Base-by-base conservation (phyloP, 768 basidiomycete genomes). In the Suillus brevipes region DNA sequence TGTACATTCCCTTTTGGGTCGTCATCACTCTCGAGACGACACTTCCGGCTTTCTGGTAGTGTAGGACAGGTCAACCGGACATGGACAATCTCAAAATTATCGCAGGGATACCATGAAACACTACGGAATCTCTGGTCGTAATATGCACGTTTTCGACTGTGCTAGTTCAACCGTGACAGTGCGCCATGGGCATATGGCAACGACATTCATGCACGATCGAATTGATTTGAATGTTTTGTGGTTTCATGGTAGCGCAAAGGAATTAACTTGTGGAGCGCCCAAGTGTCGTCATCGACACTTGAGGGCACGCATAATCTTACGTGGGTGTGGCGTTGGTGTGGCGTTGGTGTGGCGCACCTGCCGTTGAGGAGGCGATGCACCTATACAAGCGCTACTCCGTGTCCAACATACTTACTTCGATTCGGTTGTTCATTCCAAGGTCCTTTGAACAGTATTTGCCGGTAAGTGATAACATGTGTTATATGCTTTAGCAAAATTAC, bases 111-210 rank as follows among this genome's bases (percentile, higher is more conserved):
- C 38, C 13, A 64, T 66, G 14, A 40, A 14, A 38, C 38, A 49
- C 2, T 45, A 9, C 2, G 6, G 67, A 75, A 12, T 59, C 60
- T 10, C 34, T 71, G 14, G 20, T 55, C 6, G 36, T 67, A 9
- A 40, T 73, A 55, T 47, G 55, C 56, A 13, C 61, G 28, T 69
- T 61, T 18, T 28, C 25, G 18, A 55, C 70, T 10, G 20, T 40
- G 60, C 45, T 71, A 60, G 67, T 63, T 81, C 37, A 79, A 81
- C 28, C 28, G 28, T 28, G 28, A 28, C 45, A 63, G 74, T 16
- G 71, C 75, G 8, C 79, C 77, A 14, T 82, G 80, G 79, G 80
- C 80, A 31, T 81, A 80, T 49, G 67, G 69, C 4, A 60, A 52
- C 16, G 50, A 28, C 16, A 52, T 28, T 7, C 14, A 31, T 52